Conservation (phyloP, 2,329 filamentous ascomycete genomes). For the Botrytis sinoallii region DNA sequence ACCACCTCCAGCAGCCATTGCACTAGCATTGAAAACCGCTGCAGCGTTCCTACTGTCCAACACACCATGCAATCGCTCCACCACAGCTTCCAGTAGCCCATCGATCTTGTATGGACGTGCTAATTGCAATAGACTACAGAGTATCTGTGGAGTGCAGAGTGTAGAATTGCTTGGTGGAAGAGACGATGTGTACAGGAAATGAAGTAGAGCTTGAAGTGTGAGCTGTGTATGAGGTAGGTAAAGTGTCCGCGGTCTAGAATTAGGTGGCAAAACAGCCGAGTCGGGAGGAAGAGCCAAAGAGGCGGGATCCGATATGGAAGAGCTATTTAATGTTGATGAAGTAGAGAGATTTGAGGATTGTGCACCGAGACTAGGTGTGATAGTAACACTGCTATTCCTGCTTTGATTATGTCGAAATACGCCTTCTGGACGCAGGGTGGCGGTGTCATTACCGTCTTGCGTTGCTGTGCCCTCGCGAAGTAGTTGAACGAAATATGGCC, state of each 20-base stretch:
- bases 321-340: constrained; percentile 45
- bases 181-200: constrained; percentile 90
- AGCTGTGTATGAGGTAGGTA: constrained; percentile 91
- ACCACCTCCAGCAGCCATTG: constrained; percentile 94
- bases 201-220: constrained; percentile 84
- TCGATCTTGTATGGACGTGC: constrained; percentile 91
- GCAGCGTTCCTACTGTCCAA: constrained; percentile 93
- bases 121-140: constrained; percentile 92
- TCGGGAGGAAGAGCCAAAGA: constrained; percentile 26
- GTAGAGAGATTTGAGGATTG: constrained; percentile 45
- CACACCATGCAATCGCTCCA: constrained; percentile 83
- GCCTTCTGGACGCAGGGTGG: constrained; percentile 65
- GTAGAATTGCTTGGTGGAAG: constrained; percentile 72
- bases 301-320: constrained; percentile 16
- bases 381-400: constrained; percentile 80
- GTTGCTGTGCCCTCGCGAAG: constrained; percentile 71
- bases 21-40: constrained; percentile 95
- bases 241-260: constrained; percentile 74
- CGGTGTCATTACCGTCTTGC: constrained; percentile 69
- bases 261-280: constrained; percentile 54
- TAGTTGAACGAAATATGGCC: constrained; percentile 91
- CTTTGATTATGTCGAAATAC: constrained; percentile 55
- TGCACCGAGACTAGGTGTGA: constrained; percentile 65
- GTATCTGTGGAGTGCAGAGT: constrained; percentile 88
- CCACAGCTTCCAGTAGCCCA: constrained; percentile 85